phyloP scores from a whole-genome alignment of 352 stramenopile genomes.

The Phytopythium boreale region DNA sequence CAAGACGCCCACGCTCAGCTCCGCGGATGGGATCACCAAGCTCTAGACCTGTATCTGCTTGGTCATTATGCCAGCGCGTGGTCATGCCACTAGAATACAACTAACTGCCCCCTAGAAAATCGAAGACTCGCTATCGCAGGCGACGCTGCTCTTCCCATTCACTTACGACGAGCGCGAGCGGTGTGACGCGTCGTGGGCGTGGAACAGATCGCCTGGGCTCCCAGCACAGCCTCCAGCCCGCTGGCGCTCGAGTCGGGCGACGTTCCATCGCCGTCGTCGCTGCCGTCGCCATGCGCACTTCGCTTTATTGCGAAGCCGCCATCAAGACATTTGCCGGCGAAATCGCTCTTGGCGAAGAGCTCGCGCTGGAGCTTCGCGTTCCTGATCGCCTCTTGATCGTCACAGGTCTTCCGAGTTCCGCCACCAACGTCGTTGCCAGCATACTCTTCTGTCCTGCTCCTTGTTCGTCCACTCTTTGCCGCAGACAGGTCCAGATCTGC shows the following conservation, averaged over 20 bases:
- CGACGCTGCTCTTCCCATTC: background rate
- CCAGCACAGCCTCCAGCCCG: background rate
- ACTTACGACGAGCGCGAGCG: background rate
- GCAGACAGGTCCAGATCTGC: background rate
- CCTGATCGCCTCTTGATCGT: background rate
- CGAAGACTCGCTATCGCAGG: background rate
- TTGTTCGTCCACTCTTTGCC: conserved; percentile 9
- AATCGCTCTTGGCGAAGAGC: conserved; percentile 15
- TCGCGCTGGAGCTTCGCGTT: conserved; percentile 10
- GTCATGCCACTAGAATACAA: background rate
- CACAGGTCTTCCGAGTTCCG: background rate
- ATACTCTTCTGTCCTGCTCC: background rate
- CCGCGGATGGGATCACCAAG: conserved; percentile 1
- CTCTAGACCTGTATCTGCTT: background rate
- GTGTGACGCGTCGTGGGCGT: background rate
- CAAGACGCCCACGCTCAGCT: conserved; percentile 5
- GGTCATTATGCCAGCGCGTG: background rate
- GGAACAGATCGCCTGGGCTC: background rate
- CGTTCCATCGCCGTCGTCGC: background rate
- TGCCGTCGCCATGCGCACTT: background rate
- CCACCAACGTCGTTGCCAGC: background rate
- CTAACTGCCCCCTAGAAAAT: background rate
- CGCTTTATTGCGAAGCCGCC: conserved; percentile 39
- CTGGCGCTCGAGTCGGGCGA: background rate
- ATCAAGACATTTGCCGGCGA: conserved; percentile 26